Conservation (phyloP, 176 grass and related monocot species). For the Elymus sibiricus region DNA sequence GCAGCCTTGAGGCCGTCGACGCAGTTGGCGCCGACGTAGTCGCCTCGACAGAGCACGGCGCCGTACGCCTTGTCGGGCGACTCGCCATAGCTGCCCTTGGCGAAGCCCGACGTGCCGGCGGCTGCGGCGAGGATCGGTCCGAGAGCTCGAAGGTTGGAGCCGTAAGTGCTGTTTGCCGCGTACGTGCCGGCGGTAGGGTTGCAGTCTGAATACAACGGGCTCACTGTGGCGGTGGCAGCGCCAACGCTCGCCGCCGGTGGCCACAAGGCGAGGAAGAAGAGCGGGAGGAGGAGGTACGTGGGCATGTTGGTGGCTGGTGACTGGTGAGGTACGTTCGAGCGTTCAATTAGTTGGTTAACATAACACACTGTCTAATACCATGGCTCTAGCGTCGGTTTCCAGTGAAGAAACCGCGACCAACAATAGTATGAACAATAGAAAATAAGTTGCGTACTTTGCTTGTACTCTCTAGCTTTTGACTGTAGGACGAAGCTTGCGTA, state of each 20-base stretch:
- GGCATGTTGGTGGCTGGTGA: background rate
- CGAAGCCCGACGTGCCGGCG: background rate
- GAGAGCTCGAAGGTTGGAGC: background rate
- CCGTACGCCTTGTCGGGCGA: background rate
- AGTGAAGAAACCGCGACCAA: too few relatives aligned
- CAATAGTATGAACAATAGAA: too few relatives aligned
- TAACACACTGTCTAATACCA: too few relatives aligned
- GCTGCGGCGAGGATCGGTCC: background rate
- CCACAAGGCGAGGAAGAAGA: background rate
- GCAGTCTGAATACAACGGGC: background rate
- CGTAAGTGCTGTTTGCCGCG: background rate
- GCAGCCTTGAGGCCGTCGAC: background rate
- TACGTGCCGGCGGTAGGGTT: background rate
- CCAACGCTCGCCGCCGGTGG: background rate
- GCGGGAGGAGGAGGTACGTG: background rate
- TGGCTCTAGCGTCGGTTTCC: too few relatives aligned
- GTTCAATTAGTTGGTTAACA: background rate
- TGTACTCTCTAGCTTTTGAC: too few relatives aligned
- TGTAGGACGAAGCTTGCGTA: too few relatives aligned
- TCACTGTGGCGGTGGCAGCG: background rate
- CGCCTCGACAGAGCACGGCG: background rate
- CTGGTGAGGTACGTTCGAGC: too few relatives aligned
- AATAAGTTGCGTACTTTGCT: too few relatives aligned
- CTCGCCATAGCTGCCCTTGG: background rate
- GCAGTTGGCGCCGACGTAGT: background rate